phyloP scores from a whole-genome alignment of 1,139 yeast species.

The Casaregolazyma lundiana region DNA sequence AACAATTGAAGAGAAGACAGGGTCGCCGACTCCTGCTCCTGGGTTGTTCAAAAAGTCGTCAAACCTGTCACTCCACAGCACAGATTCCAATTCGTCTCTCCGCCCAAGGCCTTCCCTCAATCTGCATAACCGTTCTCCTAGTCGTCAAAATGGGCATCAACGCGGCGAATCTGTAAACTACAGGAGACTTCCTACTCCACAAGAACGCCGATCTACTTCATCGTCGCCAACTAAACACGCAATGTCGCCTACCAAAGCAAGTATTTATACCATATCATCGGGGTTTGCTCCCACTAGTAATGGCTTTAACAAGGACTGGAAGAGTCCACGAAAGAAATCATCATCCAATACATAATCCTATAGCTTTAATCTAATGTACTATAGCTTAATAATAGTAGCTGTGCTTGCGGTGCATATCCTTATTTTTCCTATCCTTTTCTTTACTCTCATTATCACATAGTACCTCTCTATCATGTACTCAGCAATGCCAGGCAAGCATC shows the following conservation, averaged over 20 bases:
- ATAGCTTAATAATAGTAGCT: not conserved
- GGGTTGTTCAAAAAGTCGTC: not conserved
- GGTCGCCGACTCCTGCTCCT: not conserved
- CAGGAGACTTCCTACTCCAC: conserved; percentile 1
- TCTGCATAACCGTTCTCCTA: not conserved
- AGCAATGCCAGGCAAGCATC: conserved; percentile 48
- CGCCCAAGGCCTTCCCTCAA: not conserved
- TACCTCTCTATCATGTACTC: conserved; percentile 7
- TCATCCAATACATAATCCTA: conserved; percentile 1
- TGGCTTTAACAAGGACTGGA: not conserved
- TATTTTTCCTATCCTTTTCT: not conserved
- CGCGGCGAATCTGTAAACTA: not conserved
- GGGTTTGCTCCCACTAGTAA: not conserved
- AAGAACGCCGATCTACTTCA: not conserved
- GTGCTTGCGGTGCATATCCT: not conserved
- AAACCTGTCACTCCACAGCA: not conserved
- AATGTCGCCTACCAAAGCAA: not conserved
- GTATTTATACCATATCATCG: not conserved
- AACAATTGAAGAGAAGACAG: not conserved
- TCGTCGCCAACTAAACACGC: not conserved
- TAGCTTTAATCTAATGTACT: conserved; percentile 1
- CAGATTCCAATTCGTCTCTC: not conserved
- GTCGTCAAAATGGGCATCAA: not conserved
- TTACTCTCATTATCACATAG: not conserved
- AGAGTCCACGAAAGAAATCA: not conserved